Conservation (phyloP, 345 rosid species). For the Firmiana major region DNA sequence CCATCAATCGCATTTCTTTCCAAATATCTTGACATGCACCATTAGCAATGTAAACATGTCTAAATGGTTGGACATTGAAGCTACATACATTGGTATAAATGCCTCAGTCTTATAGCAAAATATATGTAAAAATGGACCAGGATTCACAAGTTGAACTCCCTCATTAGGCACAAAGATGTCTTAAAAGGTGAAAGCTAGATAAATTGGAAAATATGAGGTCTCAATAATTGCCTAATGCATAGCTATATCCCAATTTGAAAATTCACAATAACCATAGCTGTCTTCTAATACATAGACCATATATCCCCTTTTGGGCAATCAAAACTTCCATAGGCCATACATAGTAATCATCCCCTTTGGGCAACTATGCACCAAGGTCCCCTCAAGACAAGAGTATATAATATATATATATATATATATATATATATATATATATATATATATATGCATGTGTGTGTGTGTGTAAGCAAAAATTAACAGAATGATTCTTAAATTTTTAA, state of each 20-base stretch:
- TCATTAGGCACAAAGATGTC: neutral
- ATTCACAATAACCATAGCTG: neutral
- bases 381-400: too few species aligned
- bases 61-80: neutral
- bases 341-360: neutral
- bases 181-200: neutral
- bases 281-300: neutral
- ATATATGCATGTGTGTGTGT: too few species aligned
- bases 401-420: too few species aligned
- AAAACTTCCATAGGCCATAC: neutral
- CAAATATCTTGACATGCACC: constrained; percentile 9
- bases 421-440: too few species aligned
- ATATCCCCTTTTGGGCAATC: neutral
- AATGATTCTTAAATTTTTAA: neutral
- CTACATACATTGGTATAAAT: neutral
- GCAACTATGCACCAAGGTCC: too few species aligned
- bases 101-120: neutral
- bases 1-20: neutral
- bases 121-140: neutral
- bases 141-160: neutral
- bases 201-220: neutral
- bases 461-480: too few species aligned
- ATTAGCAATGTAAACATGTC: neutral
- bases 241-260: neutral
- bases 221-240: neutral